Evolutionary conservation across 176 grass and related monocot genomes (phyloP).

Genomic region (Carex myosuroides): DNA sequence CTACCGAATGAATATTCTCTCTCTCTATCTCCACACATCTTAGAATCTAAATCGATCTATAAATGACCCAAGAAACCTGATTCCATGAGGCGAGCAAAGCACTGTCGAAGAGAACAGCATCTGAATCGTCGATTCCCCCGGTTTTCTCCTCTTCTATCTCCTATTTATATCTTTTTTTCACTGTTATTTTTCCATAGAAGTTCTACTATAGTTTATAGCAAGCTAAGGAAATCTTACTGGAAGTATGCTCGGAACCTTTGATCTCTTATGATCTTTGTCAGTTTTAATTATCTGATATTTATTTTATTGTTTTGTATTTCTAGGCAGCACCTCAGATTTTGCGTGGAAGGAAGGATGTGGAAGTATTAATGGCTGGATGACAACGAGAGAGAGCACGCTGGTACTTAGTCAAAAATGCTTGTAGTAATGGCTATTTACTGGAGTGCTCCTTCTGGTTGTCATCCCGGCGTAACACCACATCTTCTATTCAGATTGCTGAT

Average conservation of each 20-base stretch:
- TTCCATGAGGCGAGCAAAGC: background rate
- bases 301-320: background rate
- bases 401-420: constrained; percentile 21
- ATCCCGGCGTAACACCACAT: constrained; percentile 3
- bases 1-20: background rate
- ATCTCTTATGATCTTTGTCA: background rate
- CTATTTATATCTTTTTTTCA: background rate
- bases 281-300: background rate
- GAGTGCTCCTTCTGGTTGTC: constrained; percentile 26
- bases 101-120: background rate
- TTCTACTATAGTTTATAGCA: background rate
- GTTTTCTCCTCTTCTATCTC: background rate
- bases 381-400: constrained; percentile 31
- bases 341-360: background rate
- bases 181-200: background rate
- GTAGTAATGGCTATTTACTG: constrained; percentile 16
- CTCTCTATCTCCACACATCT: background rate
- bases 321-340: background rate
- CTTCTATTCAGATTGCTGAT: background rate
- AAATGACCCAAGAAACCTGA: background rate
- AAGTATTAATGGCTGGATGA: constrained; percentile 8
- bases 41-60: constrained; percentile 4
- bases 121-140: background rate
- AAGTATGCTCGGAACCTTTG: background rate
- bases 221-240: background rate